A percentile compares a stretch with the other conserved stretches of the same genome.
These are phyloP conservation scores for Straminergon stramineum DNA, from an alignment of 225 moss, liverwort and hornwort species.

Conservation along the genomic window DNA sequence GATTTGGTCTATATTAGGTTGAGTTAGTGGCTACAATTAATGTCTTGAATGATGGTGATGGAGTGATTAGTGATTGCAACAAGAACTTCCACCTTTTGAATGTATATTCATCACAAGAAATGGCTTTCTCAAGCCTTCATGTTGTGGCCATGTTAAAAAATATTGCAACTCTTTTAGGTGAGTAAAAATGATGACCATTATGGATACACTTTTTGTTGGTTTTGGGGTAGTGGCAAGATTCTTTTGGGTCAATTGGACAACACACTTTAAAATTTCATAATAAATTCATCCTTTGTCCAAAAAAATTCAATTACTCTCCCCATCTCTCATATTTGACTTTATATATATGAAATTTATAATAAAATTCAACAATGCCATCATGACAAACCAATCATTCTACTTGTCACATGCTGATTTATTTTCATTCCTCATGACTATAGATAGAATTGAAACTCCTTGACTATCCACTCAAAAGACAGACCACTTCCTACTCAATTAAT, in stretches of 20 bases:
- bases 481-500: too few species aligned
- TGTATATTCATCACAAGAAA: neutral
- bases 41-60: neutral
- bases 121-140: neutral
- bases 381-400: neutral
- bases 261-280: neutral
- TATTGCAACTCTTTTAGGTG: neutral
- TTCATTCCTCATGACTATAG: accelerated
- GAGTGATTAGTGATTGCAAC: neutral
- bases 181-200: neutral
- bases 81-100: neutral
- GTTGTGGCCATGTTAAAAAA: neutral
- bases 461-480: too few species aligned
- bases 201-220: neutral
- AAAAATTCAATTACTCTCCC: neutral
- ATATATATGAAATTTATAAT: too few species aligned
- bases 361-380: neutral
- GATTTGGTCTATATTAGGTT: neutral
- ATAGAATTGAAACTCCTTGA: neutral
- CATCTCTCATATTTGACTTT: neutral
- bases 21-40: neutral
- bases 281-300: neutral
- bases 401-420: accelerated
- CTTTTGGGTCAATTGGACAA: accelerated
- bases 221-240: accelerated